phyloP scores from a whole-genome alignment of 2,329 filamentous ascomycete species.

The Scopulariopsis brevicaulis region DNA sequence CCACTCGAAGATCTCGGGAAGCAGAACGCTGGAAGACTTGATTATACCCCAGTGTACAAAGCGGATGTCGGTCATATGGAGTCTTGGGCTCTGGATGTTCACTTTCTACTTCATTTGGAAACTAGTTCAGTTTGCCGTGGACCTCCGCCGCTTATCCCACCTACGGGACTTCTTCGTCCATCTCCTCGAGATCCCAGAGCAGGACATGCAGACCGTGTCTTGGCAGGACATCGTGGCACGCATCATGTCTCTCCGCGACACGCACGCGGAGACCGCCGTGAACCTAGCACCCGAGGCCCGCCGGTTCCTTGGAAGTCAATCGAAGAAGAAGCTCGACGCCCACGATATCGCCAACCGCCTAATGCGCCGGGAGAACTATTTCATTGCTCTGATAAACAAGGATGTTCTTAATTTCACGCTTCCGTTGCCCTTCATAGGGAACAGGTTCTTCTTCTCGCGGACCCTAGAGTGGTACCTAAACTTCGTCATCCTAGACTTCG shows the following conservation, averaged over 20 bases:
- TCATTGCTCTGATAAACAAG: slow-evolving; percentile 96
- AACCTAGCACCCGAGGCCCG: slow-evolving; percentile 40
- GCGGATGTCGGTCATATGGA: slow-evolving; percentile 65
- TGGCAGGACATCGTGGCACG: slow-evolving; percentile 87
- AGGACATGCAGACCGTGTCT: slow-evolving; percentile 87
- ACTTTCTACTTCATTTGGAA: slow-evolving; percentile 79
- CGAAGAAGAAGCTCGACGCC: slow-evolving; percentile 87
- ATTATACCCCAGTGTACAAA: slow-evolving; percentile 64
- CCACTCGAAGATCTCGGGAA: slow-evolving; percentile 62
- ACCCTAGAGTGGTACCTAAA: slow-evolving; percentile 89
- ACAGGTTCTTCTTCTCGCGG: slow-evolving; percentile 74
- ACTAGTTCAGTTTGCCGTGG: slow-evolving; percentile 60
- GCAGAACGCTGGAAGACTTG: slow-evolving; percentile 40
- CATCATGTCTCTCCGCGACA: slow-evolving; percentile 72
- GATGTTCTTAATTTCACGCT: slow-evolving; percentile 82
- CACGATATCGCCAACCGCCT: slow-evolving; percentile 94
- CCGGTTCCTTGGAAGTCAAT: slow-evolving; percentile 65
- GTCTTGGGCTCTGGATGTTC: slow-evolving; percentile 71
- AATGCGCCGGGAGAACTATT: slow-evolving; percentile 94
- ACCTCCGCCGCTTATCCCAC: slow-evolving; percentile 60
- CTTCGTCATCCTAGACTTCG: slow-evolving; percentile 82
- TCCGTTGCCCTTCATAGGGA: slow-evolving; percentile 71
- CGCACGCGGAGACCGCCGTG: slow-evolving; percentile 68
- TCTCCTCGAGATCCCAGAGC: slow-evolving; percentile 67
- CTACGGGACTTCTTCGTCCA: slow-evolving; percentile 81